Base-by-base conservation (phyloP, 148 eudicot genomes). In the Silene conica region DNA sequence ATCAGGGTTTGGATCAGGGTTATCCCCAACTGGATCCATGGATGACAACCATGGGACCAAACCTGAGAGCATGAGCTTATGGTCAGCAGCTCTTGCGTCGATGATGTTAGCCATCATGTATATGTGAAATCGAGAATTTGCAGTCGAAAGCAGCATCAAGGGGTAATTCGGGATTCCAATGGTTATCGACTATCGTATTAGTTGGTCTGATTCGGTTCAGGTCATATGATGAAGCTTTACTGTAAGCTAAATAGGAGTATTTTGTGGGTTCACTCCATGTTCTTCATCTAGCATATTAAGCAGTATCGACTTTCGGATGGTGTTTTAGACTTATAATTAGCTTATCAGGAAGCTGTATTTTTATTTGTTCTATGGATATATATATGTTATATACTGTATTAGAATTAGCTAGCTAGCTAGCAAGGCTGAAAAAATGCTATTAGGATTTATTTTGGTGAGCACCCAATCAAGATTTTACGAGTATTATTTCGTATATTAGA, bases 11-110 rank as follows among this genome's bases (percentile, higher is more conserved):
- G 84, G 84, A 13, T n/a, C 52, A 0, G 76, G 76, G 3, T 18
- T 87, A 7, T 80, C 82, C 66, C 90, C 90, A 1, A 72, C 88
- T 0, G 88, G 85, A 69, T 15, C 81, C 83, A 61, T 78, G 20
- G 88, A 87, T 46, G 78, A 77, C 21, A 84, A 76, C 61, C 72
- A 68, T 6, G 84, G 74, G 62, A 25, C 26, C 46, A 63, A 62
- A 31, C 82, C 80, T 26, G 74, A 79, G 25, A 48, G 23, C 38
- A 66, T 65, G 20, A 72, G 28, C 67, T 6, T 67, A 41, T 22
- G 69, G 72, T 70, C 76, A 16, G 58, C 60, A 21, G 59, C 72
- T 18, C 13, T 50, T 18, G 52, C 69, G 3, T 41, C 72, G 38
- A n/a, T 79, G 31, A 50, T 76, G 60, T 67, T 78, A 13, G 52